Percentiles rank a stretch among this genome's conserved stretches.
Conservation (phyloP, 2,329 filamentous ascomycete genomes). For the Trichophyton mentagrophytes region DNA sequence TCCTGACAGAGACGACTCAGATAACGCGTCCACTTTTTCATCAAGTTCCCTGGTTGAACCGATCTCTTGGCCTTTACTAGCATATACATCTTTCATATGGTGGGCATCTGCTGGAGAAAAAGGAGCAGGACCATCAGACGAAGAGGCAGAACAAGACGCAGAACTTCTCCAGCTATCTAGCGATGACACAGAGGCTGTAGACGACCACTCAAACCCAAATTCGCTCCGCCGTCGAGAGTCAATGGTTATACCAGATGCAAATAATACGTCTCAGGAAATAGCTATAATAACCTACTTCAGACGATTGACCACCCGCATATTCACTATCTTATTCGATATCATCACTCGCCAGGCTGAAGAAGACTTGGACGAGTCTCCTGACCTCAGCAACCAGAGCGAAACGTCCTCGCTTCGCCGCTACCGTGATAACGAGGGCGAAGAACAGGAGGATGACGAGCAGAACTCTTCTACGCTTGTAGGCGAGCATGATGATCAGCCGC, state of each 20-base stretch:
- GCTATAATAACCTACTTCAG: constrained; percentile 40
- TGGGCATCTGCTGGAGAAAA: constrained; percentile 54
- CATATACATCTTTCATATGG: constrained; percentile 53
- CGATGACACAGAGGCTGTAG: constrained; percentile 8
- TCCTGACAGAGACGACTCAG: constrained; percentile 23
- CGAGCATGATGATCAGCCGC: constrained; percentile 11
- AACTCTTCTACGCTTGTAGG: constrained; percentile 1
- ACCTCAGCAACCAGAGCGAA: constrained; percentile 1
- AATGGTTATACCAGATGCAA: constrained; percentile 18
- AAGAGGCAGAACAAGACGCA: constrained; percentile 39
- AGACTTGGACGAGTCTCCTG: neutral
- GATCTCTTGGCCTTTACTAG: constrained; percentile 46
- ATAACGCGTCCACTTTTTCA: constrained; percentile 31
- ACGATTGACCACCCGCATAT: constrained; percentile 35
- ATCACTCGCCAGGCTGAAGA: constrained; percentile 26
- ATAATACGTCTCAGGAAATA: constrained; percentile 32
- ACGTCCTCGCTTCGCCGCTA: neutral
- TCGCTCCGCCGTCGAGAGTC: constrained; percentile 15
- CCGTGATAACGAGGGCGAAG: constrained; percentile 6
- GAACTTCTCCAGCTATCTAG: constrained; percentile 28
- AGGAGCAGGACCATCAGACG: constrained; percentile 41
- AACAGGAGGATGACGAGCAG: constrained; percentile 15
- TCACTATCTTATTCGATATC: constrained; percentile 32
- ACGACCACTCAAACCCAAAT: constrained; percentile 6
- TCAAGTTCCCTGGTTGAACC: constrained; percentile 41